Base-by-base conservation (phyloP, 768 basidiomycete species). In the Sutorius australiensis region DNA sequence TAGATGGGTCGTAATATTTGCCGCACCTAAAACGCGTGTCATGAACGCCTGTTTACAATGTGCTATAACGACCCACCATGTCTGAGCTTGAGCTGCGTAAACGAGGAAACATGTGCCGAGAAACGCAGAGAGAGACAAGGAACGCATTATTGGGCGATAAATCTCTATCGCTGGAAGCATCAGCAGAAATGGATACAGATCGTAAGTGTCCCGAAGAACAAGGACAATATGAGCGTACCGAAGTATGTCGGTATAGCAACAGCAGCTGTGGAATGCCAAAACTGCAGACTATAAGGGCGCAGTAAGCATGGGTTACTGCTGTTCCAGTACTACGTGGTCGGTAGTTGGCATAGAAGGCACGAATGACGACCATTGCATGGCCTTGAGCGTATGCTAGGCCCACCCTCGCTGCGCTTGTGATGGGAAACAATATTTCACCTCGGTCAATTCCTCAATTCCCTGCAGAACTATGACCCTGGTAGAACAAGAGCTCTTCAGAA, bases 1-100 rank as follows among this genome's bases (percentile, higher is more conserved):
- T 67, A 12, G 67, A 71, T 9, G 73, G 61, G 68, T 79, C 74
- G 53, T 83, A 83, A 52, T 81, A 74, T 61, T 83, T 83, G 36
- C 75, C 76, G 54, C 80, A 67, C 66, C 66, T 80, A 37, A 40
- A 19, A 49, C 37, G 16, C 44, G 31, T 48, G 53, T 42, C n/a
- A 47, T 43, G 17, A 19, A 38, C 21, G n/a, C n/a, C 2, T 19
- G 9, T 16, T 0, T 12, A 8, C 13, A 32, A 37, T 16, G 36
- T 13, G 24, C 21, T 17, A 21, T 32, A 30, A 59, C 13, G 14
- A 48, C 68, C 10, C 24, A 68, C 67, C 67, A 68, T 56, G 68
- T 70, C 48, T 66, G 68, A 37, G 68, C 62, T 13, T 13, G 46
- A 10, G 41, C 47, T 19, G 47, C 46, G 50, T 53, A 51, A n/a